A percentile compares a stretch with the other conserved stretches of the same genome.
Evolutionary conservation across 164 flowering plant species (phyloP).

Genomic region (Houttuynia cordata): DNA sequence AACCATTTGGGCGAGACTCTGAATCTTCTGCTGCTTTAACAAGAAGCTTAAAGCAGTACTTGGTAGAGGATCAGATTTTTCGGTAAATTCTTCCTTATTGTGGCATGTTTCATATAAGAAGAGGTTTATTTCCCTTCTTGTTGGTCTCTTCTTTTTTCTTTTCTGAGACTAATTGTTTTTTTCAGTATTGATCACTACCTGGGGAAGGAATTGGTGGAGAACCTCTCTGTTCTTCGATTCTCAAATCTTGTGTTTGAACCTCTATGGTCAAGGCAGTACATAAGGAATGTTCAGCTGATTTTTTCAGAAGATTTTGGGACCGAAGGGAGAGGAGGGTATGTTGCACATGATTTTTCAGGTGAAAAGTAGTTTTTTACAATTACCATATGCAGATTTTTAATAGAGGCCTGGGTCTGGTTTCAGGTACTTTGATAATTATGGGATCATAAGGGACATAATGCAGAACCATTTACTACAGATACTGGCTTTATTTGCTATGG

Average conservation of each 20-base stretch:
- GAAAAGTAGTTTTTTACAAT: no score
- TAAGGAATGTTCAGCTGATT: conserved; percentile 79
- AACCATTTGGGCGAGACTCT: conserved; percentile 93
- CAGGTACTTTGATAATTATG: conserved; percentile 87
- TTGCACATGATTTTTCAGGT: neutral
- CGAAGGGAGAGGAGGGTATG: conserved; percentile 95
- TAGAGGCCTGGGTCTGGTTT: neutral
- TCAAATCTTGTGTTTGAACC: conserved; percentile 93
- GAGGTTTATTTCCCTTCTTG: neutral
- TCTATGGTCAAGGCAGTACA: conserved; percentile 89
- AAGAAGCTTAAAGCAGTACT: conserved; percentile 59
- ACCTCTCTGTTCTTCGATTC: conserved; percentile 89
- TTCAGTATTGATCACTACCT: conserved; percentile 89
- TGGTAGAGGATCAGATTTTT: conserved; percentile 83
- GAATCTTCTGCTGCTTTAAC: conserved; percentile 86
- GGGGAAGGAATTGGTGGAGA: conserved; percentile 94
- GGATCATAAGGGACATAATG: conserved; percentile 94
- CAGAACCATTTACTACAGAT: conserved; percentile 95
- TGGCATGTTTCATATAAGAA: no score
- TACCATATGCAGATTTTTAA: neutral
- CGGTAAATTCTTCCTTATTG: conserved; percentile 26
- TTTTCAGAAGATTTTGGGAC: conserved; percentile 97
- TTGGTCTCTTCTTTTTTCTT: neutral
- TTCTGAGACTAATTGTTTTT: conserved; percentile 1
- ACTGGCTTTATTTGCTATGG: conserved; percentile 94